These are phyloP conservation scores for Trichophyton benhamiae DNA, from an alignment of 2,329 filamentous ascomycete genomes.

Conservation along the genomic window DNA sequence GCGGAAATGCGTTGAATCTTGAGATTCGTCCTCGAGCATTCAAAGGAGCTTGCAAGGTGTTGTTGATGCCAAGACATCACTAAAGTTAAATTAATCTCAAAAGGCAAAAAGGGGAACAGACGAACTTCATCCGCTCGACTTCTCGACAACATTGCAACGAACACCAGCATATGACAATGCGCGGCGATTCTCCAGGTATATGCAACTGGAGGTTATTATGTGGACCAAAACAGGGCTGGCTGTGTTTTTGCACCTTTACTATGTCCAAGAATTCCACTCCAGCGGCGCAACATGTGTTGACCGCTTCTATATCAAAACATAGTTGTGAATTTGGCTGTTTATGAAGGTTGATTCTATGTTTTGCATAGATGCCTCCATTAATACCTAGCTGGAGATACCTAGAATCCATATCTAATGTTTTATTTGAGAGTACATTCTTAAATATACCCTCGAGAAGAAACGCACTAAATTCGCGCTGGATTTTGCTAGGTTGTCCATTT, in stretches of 20 bases:
- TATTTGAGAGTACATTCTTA: too few relatives aligned
- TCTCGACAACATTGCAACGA: not conserved
- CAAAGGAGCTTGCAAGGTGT: not conserved
- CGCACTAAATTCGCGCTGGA: too few relatives aligned
- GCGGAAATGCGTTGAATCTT: not conserved
- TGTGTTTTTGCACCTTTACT: not conserved
- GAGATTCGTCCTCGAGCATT: not conserved
- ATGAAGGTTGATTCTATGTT: not conserved
- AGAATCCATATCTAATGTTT: too few relatives aligned
- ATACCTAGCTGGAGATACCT: not conserved
- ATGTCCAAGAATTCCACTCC: not conserved
- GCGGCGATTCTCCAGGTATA: not conserved
- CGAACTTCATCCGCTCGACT: not conserved
- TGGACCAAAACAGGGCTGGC: not conserved
- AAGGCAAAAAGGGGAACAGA: not conserved
- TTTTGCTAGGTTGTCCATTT: too few relatives aligned
- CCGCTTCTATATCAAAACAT: too few relatives aligned
- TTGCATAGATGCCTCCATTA: not conserved
- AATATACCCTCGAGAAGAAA: too few relatives aligned
- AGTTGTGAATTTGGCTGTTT: not conserved
- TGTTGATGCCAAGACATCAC: not conserved
- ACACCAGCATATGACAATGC: not conserved
- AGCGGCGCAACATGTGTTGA: too few relatives aligned
- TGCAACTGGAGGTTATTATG: not conserved
- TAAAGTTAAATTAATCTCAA: not conserved